Base-by-base conservation (phyloP, 768 basidiomycete genomes). In the Lactarius vividus region DNA sequence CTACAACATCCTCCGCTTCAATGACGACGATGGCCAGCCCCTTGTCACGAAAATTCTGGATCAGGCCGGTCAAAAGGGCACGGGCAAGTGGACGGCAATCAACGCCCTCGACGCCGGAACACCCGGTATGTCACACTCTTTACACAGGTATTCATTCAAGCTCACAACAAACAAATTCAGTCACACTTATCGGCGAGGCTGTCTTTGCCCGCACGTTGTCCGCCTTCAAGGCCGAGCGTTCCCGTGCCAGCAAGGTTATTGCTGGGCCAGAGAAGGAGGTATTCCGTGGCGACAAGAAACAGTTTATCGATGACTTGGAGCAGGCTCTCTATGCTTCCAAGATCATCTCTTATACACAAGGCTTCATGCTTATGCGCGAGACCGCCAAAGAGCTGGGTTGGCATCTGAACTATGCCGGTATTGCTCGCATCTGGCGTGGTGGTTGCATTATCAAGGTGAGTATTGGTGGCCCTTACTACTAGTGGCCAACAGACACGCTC, bases 31-130 rank as follows among this genome's bases (percentile, higher is more conserved):
- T 75, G 96, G 95, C 65, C 84, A 84, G 73, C 91, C 94, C 57
- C 85, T 98, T 71, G 88, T 99, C 69, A 83, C 81, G 72, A 99
- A 98, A 81, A 96, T 99, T 73, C 85, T 97, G 71, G 97, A 99
- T 78, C 77, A 91, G 74, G 97, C 97, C 66, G 96, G 96, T 44
- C 97, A 99, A 79, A 99, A 99, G 81, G 97, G 97, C 75, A 99
- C 97, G 69, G 95, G 97, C 65, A 99, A 99, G 80, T 99, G 97
- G 97, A 99, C 97, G 63, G 97, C 97, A 64, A 91, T 98, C 73
- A 89, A 89, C 72, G 97, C 97, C 66, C 87, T 99, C 71, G 97
- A 99, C 61, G 89, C 92, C 70, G 95, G 92, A 72, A 89, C 85
- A 66, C 83, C 92, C 53, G 93, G 92, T 91, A 69, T 67, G 86